Evolutionary conservation across 1,139 yeast genomes (phyloP).

Genomic region (Suhomyces atakaporum): DNA sequence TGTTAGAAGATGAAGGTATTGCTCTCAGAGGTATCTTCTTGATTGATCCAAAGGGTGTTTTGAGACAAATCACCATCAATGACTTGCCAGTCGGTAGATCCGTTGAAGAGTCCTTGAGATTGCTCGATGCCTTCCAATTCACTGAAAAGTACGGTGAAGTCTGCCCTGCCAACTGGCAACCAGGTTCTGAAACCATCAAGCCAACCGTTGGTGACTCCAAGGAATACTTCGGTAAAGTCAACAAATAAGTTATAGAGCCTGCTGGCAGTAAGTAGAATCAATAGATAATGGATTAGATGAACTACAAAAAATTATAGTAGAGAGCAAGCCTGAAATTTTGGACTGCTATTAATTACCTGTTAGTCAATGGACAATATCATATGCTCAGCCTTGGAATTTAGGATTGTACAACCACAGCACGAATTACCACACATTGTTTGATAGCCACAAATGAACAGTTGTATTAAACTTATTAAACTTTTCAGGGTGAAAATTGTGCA

Average conservation of each 20-base stretch:
- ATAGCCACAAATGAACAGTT: too few species aligned
- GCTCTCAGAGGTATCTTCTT: conserved; percentile 97
- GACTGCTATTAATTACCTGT: too few species aligned
- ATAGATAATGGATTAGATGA: too few species aligned
- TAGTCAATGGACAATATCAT: too few species aligned
- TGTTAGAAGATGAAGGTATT: conserved; percentile 92
- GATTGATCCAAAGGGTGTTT: conserved; percentile 91
- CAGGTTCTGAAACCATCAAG: conserved; percentile 93
- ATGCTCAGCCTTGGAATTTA: too few species aligned
- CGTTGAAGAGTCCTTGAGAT: conserved; percentile 95
- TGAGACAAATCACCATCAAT: conserved; percentile 96
- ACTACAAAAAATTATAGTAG: too few species aligned
- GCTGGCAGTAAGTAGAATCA: too few species aligned
- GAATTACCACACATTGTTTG: too few species aligned
- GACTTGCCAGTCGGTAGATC: conserved; percentile 99
- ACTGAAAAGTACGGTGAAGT: conserved; percentile 98
- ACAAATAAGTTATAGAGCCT: conserved; percentile 28
- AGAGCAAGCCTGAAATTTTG: too few species aligned
- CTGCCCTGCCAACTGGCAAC: conserved; percentile 99
- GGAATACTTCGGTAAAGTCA: conserved; percentile 72
- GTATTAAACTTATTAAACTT: too few species aligned
- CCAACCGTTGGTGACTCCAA: conserved; percentile 81
- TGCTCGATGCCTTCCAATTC: conserved; percentile 98
- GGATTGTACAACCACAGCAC: too few species aligned
- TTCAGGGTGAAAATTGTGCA: too few species aligned